Evolutionary conservation across 129 eudicot species (phyloP), one percentile per base, ranked within the genome.

Genomic region (Calendula officinalis): DNA sequence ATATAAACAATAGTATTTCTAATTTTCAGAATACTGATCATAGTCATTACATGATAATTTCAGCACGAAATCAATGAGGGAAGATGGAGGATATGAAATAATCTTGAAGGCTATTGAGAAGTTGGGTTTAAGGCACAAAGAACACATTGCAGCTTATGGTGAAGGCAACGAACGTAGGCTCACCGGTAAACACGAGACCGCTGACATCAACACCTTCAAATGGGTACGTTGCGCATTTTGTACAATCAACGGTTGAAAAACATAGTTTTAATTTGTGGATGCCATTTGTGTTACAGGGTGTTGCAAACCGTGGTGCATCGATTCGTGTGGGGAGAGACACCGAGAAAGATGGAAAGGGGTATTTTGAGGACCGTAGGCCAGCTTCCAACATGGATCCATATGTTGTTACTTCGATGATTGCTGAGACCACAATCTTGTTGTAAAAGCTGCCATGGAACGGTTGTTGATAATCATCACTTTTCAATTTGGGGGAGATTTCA

Each of bases 61-160:
- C 12, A 59, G 64, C 48, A 59, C 64, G 2, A 58, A 59, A 38
- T 59, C 64, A 2, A 58, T 58, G 64, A 59, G 48, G 32, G 64
- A 59, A 8, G 48, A 59, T 7, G 64, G 48, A 4, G 64, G 48
- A 17, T 59, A 59, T 9, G 48, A 59, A 17, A 47, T 38, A 27
- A 59, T 59, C 48, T 13, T 37, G 47, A 59, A 38, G 13, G 62
- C 45, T 1, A 56, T 56, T n/a, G 62, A 13, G 5, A 56, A 56
- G 32, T 9, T 56, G 62, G 44, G 62, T 6, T 5, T 56, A 0
- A 36, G 62, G 62, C 62, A 56, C 62, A 56, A 56, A n/a, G 62
- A 56, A 13, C 62, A 12, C 44, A 56, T 56, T 3, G 44, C 62
- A 11, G 62, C 62, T 2, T 56, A 56, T 13, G 45, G 62, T n/a